Percentiles rank a stretch among this genome's conserved stretches.
These are phyloP conservation scores for Sporisorium graminicola DNA, from an alignment of 1,284 basidiomycete species.

Conservation along the genomic window DNA sequence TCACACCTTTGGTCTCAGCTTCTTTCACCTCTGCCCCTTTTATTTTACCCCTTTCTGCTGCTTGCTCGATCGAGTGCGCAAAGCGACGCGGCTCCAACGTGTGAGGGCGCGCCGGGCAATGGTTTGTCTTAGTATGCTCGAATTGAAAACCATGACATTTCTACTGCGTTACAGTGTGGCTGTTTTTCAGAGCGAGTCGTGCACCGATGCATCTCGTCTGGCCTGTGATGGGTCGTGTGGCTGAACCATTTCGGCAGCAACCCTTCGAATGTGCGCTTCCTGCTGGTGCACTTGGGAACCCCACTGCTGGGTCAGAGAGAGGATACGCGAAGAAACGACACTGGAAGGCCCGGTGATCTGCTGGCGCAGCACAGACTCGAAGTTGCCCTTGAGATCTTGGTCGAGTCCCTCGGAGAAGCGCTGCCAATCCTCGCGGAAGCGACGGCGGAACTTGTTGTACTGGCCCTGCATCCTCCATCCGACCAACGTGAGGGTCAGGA, in stretches of 20 bases:
- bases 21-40: neutral
- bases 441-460: slow-evolving; percentile 63
- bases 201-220: neutral
- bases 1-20: neutral
- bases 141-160: slow-evolving; percentile 1
- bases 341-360: slow-evolving; percentile 32
- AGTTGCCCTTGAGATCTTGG: slow-evolving; percentile 47
- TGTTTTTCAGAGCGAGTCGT: neutral
- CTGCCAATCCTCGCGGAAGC: slow-evolving; percentile 68
- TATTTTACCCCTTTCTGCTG: neutral
- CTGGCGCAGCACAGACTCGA: slow-evolving; percentile 18
- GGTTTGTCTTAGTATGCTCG: slow-evolving; percentile 24
- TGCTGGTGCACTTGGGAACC: slow-evolving; percentile 2
- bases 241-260: neutral
- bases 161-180: neutral
- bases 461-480: slow-evolving; percentile 69
- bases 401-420: slow-evolving; percentile 55
- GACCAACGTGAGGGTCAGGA: slow-evolving; percentile 58
- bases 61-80: neutral
- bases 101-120: neutral
- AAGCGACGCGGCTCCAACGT: neutral
- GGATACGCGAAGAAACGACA: slow-evolving; percentile 23
- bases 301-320: slow-evolving; percentile 17
- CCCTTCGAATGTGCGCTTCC: slow-evolving; percentile 8
- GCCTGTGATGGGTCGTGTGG: neutral